Percentiles rank a stretch among this genome's conserved stretches.
Evolutionary conservation across 2,329 filamentous ascomycete species (phyloP).

Genomic region (Zymoseptoria tritici): DNA sequence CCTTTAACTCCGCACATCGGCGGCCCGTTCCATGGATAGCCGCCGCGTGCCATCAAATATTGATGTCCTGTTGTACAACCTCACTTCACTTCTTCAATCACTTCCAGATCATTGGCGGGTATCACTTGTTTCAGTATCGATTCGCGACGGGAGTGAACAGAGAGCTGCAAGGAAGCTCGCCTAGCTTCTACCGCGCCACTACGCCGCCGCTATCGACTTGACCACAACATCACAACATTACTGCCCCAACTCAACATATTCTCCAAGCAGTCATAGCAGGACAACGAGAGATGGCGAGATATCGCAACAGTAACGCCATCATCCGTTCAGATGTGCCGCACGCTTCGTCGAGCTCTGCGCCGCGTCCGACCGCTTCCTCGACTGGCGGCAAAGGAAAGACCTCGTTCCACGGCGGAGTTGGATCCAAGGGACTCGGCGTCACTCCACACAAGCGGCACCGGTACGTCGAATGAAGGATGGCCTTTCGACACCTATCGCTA

Average conservation of each 20-base stretch:
- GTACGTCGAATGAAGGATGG: neutral
- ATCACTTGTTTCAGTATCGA: neutral
- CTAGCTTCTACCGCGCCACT: neutral
- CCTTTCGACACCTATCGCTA: neutral
- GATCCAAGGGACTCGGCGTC: neutral
- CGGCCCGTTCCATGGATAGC: neutral
- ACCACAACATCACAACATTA: neutral
- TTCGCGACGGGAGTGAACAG: neutral
- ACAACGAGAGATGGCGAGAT: neutral
- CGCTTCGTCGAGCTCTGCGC: neutral
- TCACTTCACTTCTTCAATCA: neutral
- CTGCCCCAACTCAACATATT: neutral
- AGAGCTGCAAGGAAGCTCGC: neutral
- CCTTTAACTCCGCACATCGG: neutral
- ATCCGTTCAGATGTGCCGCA: neutral
- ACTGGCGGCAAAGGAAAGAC: neutral
- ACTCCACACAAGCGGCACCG: constrained; percentile 1
- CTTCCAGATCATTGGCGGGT: neutral
- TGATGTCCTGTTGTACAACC: neutral
- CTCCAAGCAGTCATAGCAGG: neutral
- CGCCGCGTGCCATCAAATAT: neutral
- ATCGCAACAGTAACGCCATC: neutral
- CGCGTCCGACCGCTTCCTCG: neutral
- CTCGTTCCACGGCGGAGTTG: neutral
- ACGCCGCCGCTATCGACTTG: neutral